Base-by-base conservation (phyloP, 805 yeast genomes). In the Saturnispora quitensis region DNA sequence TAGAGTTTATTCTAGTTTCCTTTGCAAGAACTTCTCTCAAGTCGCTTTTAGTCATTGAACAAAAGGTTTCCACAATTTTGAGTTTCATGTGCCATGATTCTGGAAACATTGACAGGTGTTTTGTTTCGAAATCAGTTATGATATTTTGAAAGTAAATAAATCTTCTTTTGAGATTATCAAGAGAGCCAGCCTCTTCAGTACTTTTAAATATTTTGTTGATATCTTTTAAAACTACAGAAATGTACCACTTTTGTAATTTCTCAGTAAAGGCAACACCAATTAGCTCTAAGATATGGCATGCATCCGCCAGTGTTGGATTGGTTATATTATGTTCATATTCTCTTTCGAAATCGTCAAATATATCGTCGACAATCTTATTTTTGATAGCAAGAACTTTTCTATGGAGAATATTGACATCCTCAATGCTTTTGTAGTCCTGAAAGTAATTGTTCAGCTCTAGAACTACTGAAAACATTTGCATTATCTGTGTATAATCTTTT, bases 151-250 rank as follows among this genome's bases (percentile, higher is more conserved):
- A 86, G 64, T 85, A 91, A 33, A 89, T 77, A 64, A 81, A 93
- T 47, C 99, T 72, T 58, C 97, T 72, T 31, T 80, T 76, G 48
- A 93, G 68, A 66, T 93, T 93, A 53, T 93, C 99, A 54, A 93
- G 69, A 5, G 95, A 84, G 1, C 97, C 97, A 0, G 99, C 99
- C 67, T 93, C 99, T 59, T 89, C 97, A 13, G 81, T 74, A 9
- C 82, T 73, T 50, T 80, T 77, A 68, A 93, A 93, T 10, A 93
- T 88, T 22, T 79, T 70, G 35, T 76, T 76, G 43, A 91, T 80
- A 60, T 91, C 98, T 60, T 77, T 77, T 50, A 93, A 71, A 55
- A 84, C 81, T 31, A 73, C 73, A 51, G 77, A 78, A 54, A 86
- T 77, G 65, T 85, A 87, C 91, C 95, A 88, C 45, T 75, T 78